Conservation (phyloP, 2,329 filamentous ascomycete genomes). For the Fusarium oxysporum region DNA sequence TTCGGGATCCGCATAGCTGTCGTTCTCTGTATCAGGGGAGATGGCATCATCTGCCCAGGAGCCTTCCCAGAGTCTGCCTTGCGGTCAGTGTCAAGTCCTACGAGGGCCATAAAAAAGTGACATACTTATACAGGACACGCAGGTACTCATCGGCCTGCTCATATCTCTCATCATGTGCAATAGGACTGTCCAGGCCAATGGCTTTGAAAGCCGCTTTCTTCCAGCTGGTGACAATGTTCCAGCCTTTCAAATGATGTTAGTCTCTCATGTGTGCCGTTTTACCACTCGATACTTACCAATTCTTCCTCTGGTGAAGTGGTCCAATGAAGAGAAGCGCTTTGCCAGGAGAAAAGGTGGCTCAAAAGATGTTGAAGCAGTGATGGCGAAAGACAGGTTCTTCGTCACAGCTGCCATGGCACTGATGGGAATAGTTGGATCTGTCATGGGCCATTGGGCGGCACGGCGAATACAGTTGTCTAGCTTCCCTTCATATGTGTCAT, state of each 20-base stretch:
- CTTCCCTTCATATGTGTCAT: conserved; percentile 71
- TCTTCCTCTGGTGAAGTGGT: conserved; percentile 70
- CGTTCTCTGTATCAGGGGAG: conserved; percentile 62
- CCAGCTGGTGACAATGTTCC: conserved; percentile 72
- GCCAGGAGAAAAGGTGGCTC: conserved; percentile 72
- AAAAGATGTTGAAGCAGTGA: conserved; percentile 72
- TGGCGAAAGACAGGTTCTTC: conserved; percentile 71
- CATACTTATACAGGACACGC: conserved; percentile 69
- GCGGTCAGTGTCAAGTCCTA: background rate
- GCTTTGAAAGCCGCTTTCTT: conserved; percentile 70
- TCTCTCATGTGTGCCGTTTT: fast-evolving
- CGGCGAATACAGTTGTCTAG: conserved; percentile 70
- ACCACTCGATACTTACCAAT: conserved; percentile 46
- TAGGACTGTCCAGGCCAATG: conserved; percentile 67
- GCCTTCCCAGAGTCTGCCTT: conserved; percentile 61
- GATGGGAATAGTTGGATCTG: conserved; percentile 72
- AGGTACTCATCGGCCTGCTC: conserved; percentile 72
- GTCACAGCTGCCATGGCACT: conserved; percentile 75
- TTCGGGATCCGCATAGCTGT: conserved; percentile 68
- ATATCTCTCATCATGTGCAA: conserved; percentile 72
- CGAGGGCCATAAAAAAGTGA: fast-evolving
- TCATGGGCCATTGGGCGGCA: conserved; percentile 74
- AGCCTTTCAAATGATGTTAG: conserved; percentile 52
- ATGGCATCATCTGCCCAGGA: conserved; percentile 70
- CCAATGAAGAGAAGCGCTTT: conserved; percentile 70